phyloP scores from a whole-genome alignment of 495 filamentous ascomycete genomes.

The Penicillium angulare region DNA sequence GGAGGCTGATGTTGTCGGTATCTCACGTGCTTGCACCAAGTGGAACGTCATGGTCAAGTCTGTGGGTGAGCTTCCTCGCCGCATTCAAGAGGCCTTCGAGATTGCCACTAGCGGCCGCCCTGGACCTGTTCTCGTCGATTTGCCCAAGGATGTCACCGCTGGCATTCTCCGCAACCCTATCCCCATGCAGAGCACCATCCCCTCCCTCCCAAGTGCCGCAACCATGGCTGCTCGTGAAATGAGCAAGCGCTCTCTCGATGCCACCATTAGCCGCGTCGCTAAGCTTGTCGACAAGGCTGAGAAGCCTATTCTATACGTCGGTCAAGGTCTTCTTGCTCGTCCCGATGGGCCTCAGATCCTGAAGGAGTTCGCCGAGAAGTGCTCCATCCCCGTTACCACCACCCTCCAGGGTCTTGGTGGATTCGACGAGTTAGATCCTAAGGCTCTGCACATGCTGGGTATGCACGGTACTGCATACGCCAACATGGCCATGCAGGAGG shows the following conservation, averaged over 20 bases:
- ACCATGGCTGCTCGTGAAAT: conserved; percentile 53
- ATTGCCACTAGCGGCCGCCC: conserved; percentile 60
- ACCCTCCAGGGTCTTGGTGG: conserved; percentile 65
- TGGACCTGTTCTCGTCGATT: conserved; percentile 61
- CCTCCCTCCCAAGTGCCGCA: conserved; percentile 57
- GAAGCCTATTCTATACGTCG: conserved; percentile 62
- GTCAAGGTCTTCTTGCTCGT: conserved; percentile 54
- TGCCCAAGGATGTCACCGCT: conserved; percentile 60
- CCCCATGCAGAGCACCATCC: conserved; percentile 54
- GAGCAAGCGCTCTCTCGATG: conserved; percentile 44
- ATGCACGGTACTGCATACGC: conserved; percentile 67
- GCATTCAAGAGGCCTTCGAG: conserved; percentile 63
- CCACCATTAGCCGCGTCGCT: conserved; percentile 51
- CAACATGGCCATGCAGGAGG: conserved; percentile 65
- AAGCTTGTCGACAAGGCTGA: conserved; percentile 55
- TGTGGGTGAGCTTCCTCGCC: conserved; percentile 56
- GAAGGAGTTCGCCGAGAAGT: conserved; percentile 56
- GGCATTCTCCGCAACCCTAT: conserved; percentile 53
- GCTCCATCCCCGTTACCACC: conserved; percentile 59
- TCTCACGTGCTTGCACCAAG: conserved; percentile 61
- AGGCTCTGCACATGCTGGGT: conserved; percentile 63
- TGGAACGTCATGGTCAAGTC: conserved; percentile 66
- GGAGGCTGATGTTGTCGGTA: conserved; percentile 62
- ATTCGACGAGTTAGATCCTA: conserved; percentile 58
- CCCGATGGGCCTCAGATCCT: conserved; percentile 54